Base-by-base conservation (phyloP, 2,329 filamentous ascomycete genomes). In the Sclerotinia nivalis region DNA sequence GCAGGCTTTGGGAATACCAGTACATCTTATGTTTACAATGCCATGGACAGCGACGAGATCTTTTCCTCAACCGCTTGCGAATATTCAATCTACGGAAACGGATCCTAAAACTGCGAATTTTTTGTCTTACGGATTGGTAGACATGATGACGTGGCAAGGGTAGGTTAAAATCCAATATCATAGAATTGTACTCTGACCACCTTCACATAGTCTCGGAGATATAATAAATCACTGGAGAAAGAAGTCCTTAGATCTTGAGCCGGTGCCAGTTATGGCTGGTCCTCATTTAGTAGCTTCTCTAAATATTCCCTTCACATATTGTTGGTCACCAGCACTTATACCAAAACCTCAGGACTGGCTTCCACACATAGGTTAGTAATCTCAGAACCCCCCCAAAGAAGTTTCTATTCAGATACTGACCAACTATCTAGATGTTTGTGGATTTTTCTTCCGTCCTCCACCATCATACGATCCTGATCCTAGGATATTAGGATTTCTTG, bases 131-230 rank as follows among this genome's bases (percentile, higher is more conserved):
- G 88, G 90, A 0, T 80, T 94, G 50, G 90, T 93, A 1, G 91
- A 94, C 76, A 89, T 92, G 86, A 92, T 93, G 85, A 90, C 93
- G 0, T 97, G 93, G 93, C 93, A 97, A 79, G 93, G 73, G 5
- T n/a, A n/a, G n/a, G n/a, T n/a, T n/a, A n/a, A n/a, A n/a, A n/a
- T n/a, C n/a, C n/a, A n/a, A n/a, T n/a, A n/a, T n/a, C n/a, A n/a
- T n/a, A n/a, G n/a, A n/a, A n/a, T n/a, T n/a, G n/a, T n/a, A n/a
- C n/a, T n/a, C n/a, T n/a, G n/a, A n/a, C n/a, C 34, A 45, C 54
- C 31, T 49, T 25, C 15, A 9, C 34, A 66, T 43, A 71, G 72
- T 0, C 83, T 94, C 0, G 92, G 92, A 1, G 91, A 93, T 77
- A 81, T 94, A 28, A 87, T 94, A 73, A 94, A 95, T 76, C 82